Evolutionary conservation across 495 filamentous ascomycete genomes (phyloP), one percentile per base, ranked within the genome.

Genomic region (Cercophora sp.): DNA sequence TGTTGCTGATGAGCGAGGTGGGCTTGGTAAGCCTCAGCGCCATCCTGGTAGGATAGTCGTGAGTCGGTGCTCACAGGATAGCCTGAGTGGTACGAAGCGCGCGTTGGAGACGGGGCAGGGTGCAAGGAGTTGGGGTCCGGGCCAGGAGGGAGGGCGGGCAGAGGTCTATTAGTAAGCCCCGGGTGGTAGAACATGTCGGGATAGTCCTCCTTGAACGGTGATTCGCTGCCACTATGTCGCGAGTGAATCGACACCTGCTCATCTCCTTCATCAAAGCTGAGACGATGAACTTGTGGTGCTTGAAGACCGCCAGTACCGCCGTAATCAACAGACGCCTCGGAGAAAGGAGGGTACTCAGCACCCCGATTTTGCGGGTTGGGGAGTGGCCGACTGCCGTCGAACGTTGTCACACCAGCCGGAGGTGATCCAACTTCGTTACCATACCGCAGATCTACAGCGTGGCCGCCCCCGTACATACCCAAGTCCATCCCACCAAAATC

Each of bases 121-220:
- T 70, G 49, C 48, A 70, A 60, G 1, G 73, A 66, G 47, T 64
- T 69, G 51, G 76, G 70, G 16, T 71, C 72, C n/a, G n/a, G n/a
- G 23, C 31, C 65, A 19, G 81, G 76, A 9, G 91, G 89, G 6
- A 89, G 81, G n/a, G 89, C 86, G 13, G 91, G 91, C 34, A 95
- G 72, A 8, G 90, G 91, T 27, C 88, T 79, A 39, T 69, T 78
- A 4, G 70, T 75, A 62, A 89, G 81, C 3, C 87, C 86, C 5
- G 91, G 93, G 63, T 96, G 91, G 65, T 89, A 98, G 64, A 97
- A 98, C 66, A 97, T 82, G 57, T 96, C 94, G 15, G 84, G 86
- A 49, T 87, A 86, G 41, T 85, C 86, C 35, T 87, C 87, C 44
- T 80, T 74, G 19, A 67, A 57, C 16, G 76, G 70, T 31, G 75